Base-by-base conservation (phyloP, 1,284 basidiomycete species). In the Athelia sp. region DNA sequence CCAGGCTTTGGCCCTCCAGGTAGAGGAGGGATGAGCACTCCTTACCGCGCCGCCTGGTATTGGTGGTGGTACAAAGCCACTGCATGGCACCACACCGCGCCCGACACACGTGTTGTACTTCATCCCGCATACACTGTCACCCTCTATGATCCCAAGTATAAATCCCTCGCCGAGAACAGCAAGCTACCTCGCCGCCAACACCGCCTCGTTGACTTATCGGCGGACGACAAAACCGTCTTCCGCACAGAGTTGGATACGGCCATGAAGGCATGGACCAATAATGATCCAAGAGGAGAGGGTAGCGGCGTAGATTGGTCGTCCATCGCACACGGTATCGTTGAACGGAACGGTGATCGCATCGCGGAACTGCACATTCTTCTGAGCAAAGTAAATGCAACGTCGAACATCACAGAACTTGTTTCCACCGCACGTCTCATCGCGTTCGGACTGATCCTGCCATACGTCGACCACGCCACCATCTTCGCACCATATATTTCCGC, bases 361-460 rank as follows among this genome's bases (percentile, higher is more conserved):
- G 18, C 43, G 9, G 43, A 44, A 21, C 11, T 44, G 43, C 36
- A 40, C n/a, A 9, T 9, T 8, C 14, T 26, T 26, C 43, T 44
- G 6, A 48, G 46, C 47, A 44, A 45, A 11, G 47, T 46, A 21
- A 46, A 31, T 40, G 23, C 22, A 43, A 23, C 34, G 29, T 19
- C 21, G 21, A 44, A 44, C 24, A 26, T 26, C 6, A 44, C 43
- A 4, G 19, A 4, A 21, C 6, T 44, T 6, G 43, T 44, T n/a
- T 21, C 19, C 10, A n/a, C 8, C 18, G 43, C 22, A 23, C 8
- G 43, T 4, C 43, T 44, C 18, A 21, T 23, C 18, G 43, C 43
- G 10, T 44, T 44, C 43, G 43, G 10, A 21, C 43, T 44, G 21
- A 6, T 44, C 10, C 10, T 44, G 43, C 10, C 43, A 4, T 44